Base-by-base conservation (phyloP, 140 eudicot genomes). In the Bidens hawaiensis region DNA sequence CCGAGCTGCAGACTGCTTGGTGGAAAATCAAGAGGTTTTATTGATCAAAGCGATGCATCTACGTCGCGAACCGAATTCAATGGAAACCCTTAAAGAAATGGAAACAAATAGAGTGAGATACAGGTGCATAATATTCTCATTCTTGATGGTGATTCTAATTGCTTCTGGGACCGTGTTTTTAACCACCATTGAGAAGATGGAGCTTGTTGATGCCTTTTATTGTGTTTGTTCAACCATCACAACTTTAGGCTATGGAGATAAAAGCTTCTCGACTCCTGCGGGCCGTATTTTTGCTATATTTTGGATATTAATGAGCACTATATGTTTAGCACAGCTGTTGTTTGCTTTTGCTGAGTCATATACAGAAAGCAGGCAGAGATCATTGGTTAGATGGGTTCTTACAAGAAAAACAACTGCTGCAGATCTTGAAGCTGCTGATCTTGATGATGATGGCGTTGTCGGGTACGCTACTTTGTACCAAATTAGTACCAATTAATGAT, bases 351-450 rank as follows among this genome's bases (percentile, higher is more conserved):
- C 99, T 65, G 95, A 88, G 79, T 30, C 85, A 11, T 75, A 81
- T 58, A 79, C 94, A 0, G 97, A 94, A 67, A 77, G 18, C 58
- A 83, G 90, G 45, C 95, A 75, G 60, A 81, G 74, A 61, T 68
- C 36, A 9, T 71, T 94, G 60, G 90, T 79, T n/a, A 67, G 50
- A 18, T 75, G 72, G 85, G 95, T 88, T 62, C 95, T 94, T 65
- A 79, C 81, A 7, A 80, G 85, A 75, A 81, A 48, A 61, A 78
- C 83, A 72, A 85, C 99, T 0, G 76, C 77, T 23, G 69, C 73
- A 55, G 99, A 94, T 62, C 73, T 94, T 25, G 97, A 88, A 81
- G 95, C 90, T 25, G 99, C 99, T 62, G 99, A 94, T 85, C 66
- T 94, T 62, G 95, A 94, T 49, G 75, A 79, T 45, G 91, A 94